Base-by-base conservation (phyloP, 345 rosid species). In the Eucalyptus regnans region DNA sequence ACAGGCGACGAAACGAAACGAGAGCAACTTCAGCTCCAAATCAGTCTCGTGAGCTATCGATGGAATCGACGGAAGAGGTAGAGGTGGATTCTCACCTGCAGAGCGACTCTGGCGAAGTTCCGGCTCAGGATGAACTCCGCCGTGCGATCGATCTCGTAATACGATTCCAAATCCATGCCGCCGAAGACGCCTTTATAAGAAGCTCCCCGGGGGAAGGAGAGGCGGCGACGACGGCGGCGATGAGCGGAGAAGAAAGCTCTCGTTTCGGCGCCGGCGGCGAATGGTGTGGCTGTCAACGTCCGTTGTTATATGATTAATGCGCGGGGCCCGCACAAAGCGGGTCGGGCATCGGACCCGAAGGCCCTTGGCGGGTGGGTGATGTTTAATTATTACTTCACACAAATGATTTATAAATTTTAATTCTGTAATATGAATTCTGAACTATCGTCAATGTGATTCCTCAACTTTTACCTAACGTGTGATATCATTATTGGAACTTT, bases 61-160 rank as follows among this genome's bases (percentile, higher is more conserved):
- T 1, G 27, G 50, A 49, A 43, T 11, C 33, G 17, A 12, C 7
- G 71, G 68, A 46, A 13, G 86, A 20, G 87, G 50, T 0, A 5
- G 50, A 43, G 46, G 46, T 41, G 48, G 84, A 44, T 76, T 41
- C 14, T 3, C 91, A 96, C 99, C 96, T 97, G 99, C 93, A 96
- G 89, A 91, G 99, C 97, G 50, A 95, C 94, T 92, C 94, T 95
- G 71, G 92, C 87, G 92, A 95, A 96, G 92, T 89, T 93, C 87
- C 95, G 88, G 86, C 90, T 88, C 89, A 83, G 91, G 71, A 96
- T 96, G 95, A 96, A 96, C 91, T 93, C 94, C 33, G 92, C 95
- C 8, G 98, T 93, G 33, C 91, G 93, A 48, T 87, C 86, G 51
- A 96, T 94, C 50, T 96, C 96, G 90, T 93, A 93, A 71, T 83